Evolutionary conservation across 2,329 filamentous ascomycete genomes (phyloP), one percentile per base, ranked within the genome.

Genomic region (Penicillium olsonii): DNA sequence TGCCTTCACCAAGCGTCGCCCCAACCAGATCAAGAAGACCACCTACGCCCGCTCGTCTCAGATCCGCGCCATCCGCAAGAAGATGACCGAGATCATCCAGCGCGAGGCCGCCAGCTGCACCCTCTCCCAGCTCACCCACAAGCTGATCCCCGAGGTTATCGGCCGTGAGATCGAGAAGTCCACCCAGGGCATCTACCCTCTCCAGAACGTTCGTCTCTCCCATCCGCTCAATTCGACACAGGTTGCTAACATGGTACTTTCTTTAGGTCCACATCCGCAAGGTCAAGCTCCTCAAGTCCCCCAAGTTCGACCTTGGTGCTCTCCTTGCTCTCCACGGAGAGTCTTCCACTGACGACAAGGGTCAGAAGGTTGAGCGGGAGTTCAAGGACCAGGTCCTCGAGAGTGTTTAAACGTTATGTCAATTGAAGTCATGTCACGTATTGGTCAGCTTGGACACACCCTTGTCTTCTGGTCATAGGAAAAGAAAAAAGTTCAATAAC

Each of bases 11-110:
- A 97, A 97, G 88, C 85, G 91, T 78, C 88, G 94, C 73, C 91
- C 90, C 69, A 99, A 97, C 84, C 94, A 99, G 85, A 92, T 99
- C 84, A 96, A 96, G 89, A 99, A 97, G 89, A 99, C 94, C 71
- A 99, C 94, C 75, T 99, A 99, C 75, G 94, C 94, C 67, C 87
- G 87, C 63, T 91, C 90, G 62, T 97, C 94, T 62, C 94, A 99
- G 82, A 97, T 97, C 78, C 88, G 92, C 65, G 87, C 88, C 67
- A 99, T 99, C 78, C 89, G 94, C 79, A 94, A 92, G 85, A 97
- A 99, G 90, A 99, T 99, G 94, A 88, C 85, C 62, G 94, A 99
- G 80, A 97, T 99, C 79, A 97, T 99, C 78, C 85, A 89, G 78
- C 88, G 92, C 69, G 94, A 99, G 84, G 94, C 94, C 59, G 84